A percentile compares a stretch with the other conserved stretches of the same genome.
These are phyloP conservation scores for Paxillus rubicundulus DNA, from an alignment of 768 basidiomycete genomes.

Conservation along the genomic window DNA sequence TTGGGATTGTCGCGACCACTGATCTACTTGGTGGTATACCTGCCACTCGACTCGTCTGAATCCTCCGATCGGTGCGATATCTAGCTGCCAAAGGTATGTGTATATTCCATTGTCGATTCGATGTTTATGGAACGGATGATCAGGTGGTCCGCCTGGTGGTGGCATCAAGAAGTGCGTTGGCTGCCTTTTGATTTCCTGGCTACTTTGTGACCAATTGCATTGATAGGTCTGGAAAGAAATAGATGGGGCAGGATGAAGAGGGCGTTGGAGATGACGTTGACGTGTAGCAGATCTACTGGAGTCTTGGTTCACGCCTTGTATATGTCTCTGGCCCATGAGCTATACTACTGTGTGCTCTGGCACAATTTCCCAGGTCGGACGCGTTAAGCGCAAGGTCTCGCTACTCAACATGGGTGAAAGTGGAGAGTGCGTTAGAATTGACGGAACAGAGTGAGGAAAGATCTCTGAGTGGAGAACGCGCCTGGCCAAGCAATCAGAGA, in stretches of 20 bases:
- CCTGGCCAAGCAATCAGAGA: too few relatives aligned
- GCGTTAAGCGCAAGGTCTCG: too few relatives aligned
- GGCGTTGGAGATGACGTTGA: not conserved
- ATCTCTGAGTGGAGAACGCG: too few relatives aligned
- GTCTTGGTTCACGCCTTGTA: not conserved
- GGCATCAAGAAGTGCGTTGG: slow-evolving; percentile 84
- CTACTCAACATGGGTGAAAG: too few relatives aligned
- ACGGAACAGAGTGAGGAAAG: too few relatives aligned
- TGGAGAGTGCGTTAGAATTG: too few relatives aligned
- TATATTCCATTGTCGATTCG: slow-evolving; percentile 1
- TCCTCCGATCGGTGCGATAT: slow-evolving; percentile 1
- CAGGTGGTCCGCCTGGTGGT: slow-evolving; percentile 66
- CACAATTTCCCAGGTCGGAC: too few relatives aligned
- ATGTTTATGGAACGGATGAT: not conserved
- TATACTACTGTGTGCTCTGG: not conserved
- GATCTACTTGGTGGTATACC: too few relatives aligned
- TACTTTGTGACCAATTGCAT: slow-evolving; percentile 7
- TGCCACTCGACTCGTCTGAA: slow-evolving; percentile 40
- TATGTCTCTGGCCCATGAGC: not conserved
- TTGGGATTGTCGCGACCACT: too few relatives aligned
- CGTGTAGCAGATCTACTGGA: not conserved
- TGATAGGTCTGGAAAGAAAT: slow-evolving; percentile 71
- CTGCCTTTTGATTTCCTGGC: not conserved
- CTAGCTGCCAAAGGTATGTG: slow-evolving; percentile 31
- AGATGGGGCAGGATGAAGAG: slow-evolving; percentile 16